Conservation (phyloP, 805 yeast species). For the Metschnikowia aberdeeniae region DNA sequence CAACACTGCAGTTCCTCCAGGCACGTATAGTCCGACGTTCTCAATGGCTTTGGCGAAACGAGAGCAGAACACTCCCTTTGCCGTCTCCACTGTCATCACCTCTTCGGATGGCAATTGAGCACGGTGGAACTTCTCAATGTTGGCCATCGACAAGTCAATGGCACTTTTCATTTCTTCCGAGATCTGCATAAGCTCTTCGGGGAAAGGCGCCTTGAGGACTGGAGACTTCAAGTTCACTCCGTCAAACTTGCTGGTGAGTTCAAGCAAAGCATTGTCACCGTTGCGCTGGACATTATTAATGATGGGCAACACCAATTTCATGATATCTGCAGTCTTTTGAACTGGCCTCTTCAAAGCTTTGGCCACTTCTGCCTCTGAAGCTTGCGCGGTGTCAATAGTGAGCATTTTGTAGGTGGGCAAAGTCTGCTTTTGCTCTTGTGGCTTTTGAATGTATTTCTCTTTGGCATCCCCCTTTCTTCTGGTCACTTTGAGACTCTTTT, state of each 20-base stretch:
- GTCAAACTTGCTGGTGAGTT: constrained; percentile 87
- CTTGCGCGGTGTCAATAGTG: constrained; percentile 37
- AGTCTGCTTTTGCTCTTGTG: constrained; percentile 7
- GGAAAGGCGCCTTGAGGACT: constrained; percentile 83
- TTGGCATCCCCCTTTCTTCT: constrained; percentile 97
- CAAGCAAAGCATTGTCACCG: constrained; percentile 89
- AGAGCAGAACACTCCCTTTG: constrained; percentile 91
- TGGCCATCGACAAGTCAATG: constrained; percentile 82
- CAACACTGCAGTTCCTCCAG: constrained; percentile 98
- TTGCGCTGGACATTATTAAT: constrained; percentile 67
- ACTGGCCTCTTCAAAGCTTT: constrained; percentile 87
- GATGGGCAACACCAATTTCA: constrained; percentile 89
- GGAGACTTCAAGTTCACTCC: constrained; percentile 71
- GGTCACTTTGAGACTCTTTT: constrained; percentile 80
- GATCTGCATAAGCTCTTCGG: constrained; percentile 67
- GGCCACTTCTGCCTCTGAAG: constrained; percentile 43
- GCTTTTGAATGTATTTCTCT: constrained; percentile 50
- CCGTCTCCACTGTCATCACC: constrained; percentile 79
- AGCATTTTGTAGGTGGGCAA: constrained; percentile 43
- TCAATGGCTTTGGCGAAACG: constrained; percentile 95
- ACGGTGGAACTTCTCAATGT: constrained; percentile 86
- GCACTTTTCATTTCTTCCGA: constrained; percentile 74
- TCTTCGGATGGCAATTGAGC: constrained; percentile 79
- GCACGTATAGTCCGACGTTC: constrained; percentile 91
- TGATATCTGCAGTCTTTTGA: constrained; percentile 87